Conservation (phyloP, 2,329 filamentous ascomycete species). For the Pseudocercospora fuligena region DNA sequence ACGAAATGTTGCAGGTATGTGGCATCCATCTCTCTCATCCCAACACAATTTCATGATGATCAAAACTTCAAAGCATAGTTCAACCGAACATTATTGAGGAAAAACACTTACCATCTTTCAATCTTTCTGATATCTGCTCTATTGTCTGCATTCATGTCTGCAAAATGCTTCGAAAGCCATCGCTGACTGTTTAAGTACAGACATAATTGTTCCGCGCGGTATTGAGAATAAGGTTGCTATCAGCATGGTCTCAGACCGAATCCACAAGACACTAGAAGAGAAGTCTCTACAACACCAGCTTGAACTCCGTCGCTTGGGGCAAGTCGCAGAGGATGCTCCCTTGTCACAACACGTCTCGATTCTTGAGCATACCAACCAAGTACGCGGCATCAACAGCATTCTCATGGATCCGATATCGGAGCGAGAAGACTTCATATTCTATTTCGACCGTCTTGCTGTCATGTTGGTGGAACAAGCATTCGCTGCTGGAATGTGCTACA, state of each 20-base stretch:
- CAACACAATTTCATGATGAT: slow-evolving; percentile 40
- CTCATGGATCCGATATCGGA: slow-evolving; percentile 78
- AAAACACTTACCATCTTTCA: slow-evolving; percentile 44
- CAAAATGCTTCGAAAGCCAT: background rate
- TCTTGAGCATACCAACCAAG: slow-evolving; percentile 76
- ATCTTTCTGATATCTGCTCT: slow-evolving; percentile 39
- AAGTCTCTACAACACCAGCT: slow-evolving; percentile 85
- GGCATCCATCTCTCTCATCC: background rate
- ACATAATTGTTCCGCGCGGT: slow-evolving; percentile 92
- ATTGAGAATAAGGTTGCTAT: slow-evolving; percentile 96
- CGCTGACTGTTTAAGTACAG: slow-evolving; percentile 47
- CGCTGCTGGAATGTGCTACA: slow-evolving; percentile 73
- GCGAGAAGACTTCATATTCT: slow-evolving; percentile 94
- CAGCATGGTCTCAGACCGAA: slow-evolving; percentile 88
- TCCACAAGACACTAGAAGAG: slow-evolving; percentile 81
- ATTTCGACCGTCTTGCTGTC: slow-evolving; percentile 88
- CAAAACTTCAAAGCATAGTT: slow-evolving; percentile 46
- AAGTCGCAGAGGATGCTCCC: slow-evolving; percentile 68
- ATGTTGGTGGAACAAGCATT: slow-evolving; percentile 82
- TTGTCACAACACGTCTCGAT: slow-evolving; percentile 76
- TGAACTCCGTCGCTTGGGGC: slow-evolving; percentile 76
- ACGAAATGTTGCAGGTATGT: slow-evolving; percentile 75
- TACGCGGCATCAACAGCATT: slow-evolving; percentile 87
- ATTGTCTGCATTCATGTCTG: background rate
- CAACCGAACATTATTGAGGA: slow-evolving; percentile 46